Conservation (phyloP, 345 rosid genomes). For the Excoecaria agallocha region DNA sequence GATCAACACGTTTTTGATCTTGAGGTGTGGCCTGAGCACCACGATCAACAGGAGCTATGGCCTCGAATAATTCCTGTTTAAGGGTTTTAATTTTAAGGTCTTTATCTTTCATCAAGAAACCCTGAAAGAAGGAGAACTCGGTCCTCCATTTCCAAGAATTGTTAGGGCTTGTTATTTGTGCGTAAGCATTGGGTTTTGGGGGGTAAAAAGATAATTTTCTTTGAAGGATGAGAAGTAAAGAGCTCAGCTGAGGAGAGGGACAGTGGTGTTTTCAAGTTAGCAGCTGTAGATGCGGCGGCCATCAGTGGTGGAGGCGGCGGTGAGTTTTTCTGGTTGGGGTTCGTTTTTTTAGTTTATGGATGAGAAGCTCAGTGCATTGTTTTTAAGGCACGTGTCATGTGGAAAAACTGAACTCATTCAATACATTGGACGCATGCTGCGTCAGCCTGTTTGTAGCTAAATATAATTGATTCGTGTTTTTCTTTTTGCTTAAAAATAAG, state of each 20-base stretch:
- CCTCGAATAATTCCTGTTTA: constrained; percentile 39
- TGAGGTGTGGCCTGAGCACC: constrained; percentile 41
- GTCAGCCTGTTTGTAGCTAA: too few species aligned
- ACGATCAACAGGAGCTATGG: constrained; percentile 46
- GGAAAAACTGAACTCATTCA: too few species aligned
- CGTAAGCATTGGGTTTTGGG: not conserved
- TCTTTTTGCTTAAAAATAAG: too few species aligned
- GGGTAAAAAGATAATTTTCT: not conserved
- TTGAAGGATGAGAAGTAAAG: constrained; percentile 1
- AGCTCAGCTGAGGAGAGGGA: constrained; percentile 3
- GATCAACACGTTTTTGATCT: constrained; percentile 36
- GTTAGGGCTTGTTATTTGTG: not conserved
- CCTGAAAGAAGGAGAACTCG: constrained; percentile 34
- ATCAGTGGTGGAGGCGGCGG: not conserved
- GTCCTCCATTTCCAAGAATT: constrained; percentile 21
- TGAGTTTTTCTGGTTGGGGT: not conserved
- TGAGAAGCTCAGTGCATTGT: not conserved
- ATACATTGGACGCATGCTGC: too few species aligned
- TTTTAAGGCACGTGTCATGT: not conserved
- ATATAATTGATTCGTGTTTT: too few species aligned
- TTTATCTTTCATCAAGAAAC: constrained; percentile 17
- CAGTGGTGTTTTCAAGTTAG: not conserved
- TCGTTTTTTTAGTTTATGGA: not conserved
- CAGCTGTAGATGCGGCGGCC: constrained; percentile 17
- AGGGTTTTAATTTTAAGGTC: constrained; percentile 23